These are phyloP conservation scores for Dothideomycetidae sp. DNA, from an alignment of 2,329 filamentous ascomycete species.

Conservation along the genomic window DNA sequence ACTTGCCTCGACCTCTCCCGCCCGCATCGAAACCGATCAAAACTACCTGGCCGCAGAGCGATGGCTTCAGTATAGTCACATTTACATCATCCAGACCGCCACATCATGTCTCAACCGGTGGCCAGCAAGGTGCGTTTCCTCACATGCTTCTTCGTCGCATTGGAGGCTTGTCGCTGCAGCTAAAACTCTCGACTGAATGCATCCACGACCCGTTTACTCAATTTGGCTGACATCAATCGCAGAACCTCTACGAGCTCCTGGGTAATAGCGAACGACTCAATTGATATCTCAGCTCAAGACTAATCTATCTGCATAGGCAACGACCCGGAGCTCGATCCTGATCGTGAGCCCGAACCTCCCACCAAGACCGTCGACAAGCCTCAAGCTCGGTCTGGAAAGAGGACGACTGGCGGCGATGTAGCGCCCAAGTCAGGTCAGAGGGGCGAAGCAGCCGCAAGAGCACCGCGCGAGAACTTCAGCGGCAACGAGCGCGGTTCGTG, in stretches of 20 bases:
- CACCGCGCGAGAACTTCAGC: slow-evolving; percentile 44
- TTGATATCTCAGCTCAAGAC: slow-evolving; percentile 10
- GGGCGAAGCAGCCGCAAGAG: slow-evolving; percentile 33
- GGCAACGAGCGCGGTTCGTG: slow-evolving; percentile 84
- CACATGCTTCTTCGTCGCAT: slow-evolving; percentile 4
- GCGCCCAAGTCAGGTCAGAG: slow-evolving; percentile 33
- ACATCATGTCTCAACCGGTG: slow-evolving; percentile 6
- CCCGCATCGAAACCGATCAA: slow-evolving; percentile 7
- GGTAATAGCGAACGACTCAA: slow-evolving; percentile 45
- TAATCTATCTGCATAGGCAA: slow-evolving; percentile 40
- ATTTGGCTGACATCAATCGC: slow-evolving; percentile 14
- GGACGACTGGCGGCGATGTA: slow-evolving; percentile 66
- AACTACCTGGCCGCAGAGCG: slow-evolving; percentile 1
- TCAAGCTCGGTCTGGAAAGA: slow-evolving; percentile 63
- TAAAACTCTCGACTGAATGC: too few relatives aligned
- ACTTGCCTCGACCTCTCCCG: background rate
- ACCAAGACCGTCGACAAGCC: slow-evolving; percentile 84
- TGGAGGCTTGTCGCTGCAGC: too few relatives aligned
- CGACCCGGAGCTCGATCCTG: slow-evolving; percentile 56
- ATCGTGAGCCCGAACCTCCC: slow-evolving; percentile 62
- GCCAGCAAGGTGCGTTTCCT: slow-evolving; percentile 17
- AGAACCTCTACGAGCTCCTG: slow-evolving; percentile 98
- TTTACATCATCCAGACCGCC: slow-evolving; percentile 8
- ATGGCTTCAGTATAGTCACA: slow-evolving; percentile 8
- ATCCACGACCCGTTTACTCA: too few relatives aligned